Conservation (phyloP, 2,329 filamentous ascomycete species). For the Cladosporium sp. region DNA sequence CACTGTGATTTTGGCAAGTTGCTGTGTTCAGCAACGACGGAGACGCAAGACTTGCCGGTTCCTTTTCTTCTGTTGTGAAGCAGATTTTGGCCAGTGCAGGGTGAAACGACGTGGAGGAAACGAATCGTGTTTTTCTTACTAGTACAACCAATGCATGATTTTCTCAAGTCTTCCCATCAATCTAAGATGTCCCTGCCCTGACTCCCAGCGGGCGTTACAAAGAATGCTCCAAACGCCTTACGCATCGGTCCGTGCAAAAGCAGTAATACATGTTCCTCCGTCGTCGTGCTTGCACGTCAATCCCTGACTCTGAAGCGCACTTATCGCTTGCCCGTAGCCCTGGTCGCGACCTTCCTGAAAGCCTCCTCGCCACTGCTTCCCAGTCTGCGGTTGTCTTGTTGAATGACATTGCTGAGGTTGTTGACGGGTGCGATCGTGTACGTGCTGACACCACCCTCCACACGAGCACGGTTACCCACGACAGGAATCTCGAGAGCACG, state of each 20-base stretch:
- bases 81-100: too few relatives aligned
- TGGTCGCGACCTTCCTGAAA: conserved; percentile 28
- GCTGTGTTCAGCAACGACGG: too few relatives aligned
- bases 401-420: conserved; percentile 35
- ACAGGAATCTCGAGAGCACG: conserved; percentile 49
- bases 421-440: conserved; percentile 61
- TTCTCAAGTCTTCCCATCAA: too few relatives aligned
- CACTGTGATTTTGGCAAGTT: too few relatives aligned
- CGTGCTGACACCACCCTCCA: conserved; percentile 53
- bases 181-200: too few relatives aligned
- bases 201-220: neutral
- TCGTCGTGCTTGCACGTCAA: too few relatives aligned
- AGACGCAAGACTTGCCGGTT: too few relatives aligned
- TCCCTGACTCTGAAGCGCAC: neutral
- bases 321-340: conserved; percentile 11
- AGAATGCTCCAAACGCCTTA: conserved; percentile 1
- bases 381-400: conserved; percentile 23
- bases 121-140: too few relatives aligned
- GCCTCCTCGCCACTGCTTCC: conserved; percentile 28
- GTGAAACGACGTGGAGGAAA: too few relatives aligned
- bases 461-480: conserved; percentile 53
- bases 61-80: too few relatives aligned
- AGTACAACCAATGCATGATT: too few relatives aligned
- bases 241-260: neutral
- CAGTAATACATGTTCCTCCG: too few relatives aligned